These are phyloP conservation scores for Fraxinus platypoda DNA, from an alignment of 305 asterid species.

Conservation along the genomic window DNA sequence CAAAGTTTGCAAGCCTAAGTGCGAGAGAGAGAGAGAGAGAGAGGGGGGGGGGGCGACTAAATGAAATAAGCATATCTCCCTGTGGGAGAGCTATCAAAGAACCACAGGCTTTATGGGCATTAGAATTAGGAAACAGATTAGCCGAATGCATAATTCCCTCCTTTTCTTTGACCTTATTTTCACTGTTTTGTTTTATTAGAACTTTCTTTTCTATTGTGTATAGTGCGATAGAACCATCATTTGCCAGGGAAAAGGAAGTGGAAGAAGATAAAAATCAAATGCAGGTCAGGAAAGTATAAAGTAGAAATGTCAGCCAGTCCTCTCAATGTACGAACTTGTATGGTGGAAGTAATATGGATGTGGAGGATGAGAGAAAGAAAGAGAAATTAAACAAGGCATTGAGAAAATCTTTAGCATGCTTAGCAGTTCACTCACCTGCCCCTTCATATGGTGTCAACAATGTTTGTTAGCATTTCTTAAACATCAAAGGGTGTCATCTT, in stretches of 20 bases:
- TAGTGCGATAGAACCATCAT: background rate
- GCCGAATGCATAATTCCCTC: background rate
- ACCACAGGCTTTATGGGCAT: background rate
- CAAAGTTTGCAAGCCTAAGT: too few relatives aligned
- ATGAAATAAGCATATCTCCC: background rate
- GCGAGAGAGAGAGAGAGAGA: too few relatives aligned
- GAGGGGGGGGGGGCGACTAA: background rate
- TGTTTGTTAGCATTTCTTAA: background rate
- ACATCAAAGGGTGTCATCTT: background rate
- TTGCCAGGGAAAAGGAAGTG: background rate
- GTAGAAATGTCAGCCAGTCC: background rate
- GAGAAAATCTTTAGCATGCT: background rate
- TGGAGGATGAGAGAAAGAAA: background rate
- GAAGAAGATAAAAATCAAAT: background rate
- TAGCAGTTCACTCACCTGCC: background rate
- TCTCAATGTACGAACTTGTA: background rate
- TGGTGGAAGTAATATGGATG: background rate
- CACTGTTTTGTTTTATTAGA: background rate
- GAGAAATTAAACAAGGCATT: background rate
- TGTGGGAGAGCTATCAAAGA: background rate
- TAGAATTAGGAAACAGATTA: background rate
- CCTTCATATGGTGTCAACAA: background rate
- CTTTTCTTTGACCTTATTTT: background rate
- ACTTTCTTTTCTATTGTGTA: background rate
- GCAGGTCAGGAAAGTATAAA: background rate